Conservation (phyloP, 2,329 filamentous ascomycete genomes). For the Pseudogymnoascus sp. region DNA sequence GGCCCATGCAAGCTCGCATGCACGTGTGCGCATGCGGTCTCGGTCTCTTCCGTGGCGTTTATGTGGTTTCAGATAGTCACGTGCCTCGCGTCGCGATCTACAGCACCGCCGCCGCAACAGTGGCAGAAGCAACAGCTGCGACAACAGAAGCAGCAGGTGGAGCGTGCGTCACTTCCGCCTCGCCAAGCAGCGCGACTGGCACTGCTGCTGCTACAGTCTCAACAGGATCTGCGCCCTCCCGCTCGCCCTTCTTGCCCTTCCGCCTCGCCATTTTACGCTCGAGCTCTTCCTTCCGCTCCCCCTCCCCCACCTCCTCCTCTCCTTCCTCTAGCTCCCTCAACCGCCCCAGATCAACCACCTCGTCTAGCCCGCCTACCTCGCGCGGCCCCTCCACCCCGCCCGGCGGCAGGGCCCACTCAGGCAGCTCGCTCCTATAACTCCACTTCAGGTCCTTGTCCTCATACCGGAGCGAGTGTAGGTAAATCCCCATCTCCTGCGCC, state of each 20-base stretch:
- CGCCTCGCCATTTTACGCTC: not conserved
- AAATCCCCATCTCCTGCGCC: constrained; percentile 81
- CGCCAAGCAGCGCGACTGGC: not conserved
- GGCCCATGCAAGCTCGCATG: not conserved
- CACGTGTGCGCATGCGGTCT: not conserved
- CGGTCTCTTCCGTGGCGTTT: not conserved
- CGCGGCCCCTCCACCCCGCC: constrained; percentile 49
- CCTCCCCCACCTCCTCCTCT: not conserved
- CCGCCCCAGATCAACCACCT: constrained; percentile 47
- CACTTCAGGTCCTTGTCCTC: constrained; percentile 75
- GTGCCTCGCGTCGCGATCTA: not conserved
- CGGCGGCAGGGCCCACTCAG: constrained; percentile 80
- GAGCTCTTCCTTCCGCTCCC: not conserved
- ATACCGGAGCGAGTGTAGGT: constrained; percentile 87
- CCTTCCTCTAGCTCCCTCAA: constrained; percentile 2
- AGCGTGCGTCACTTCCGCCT: not conserved
- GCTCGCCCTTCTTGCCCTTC: not conserved
- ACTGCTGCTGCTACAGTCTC: not conserved
- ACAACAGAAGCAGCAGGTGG: not conserved
- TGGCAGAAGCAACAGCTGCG: not conserved
- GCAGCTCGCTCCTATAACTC: constrained; percentile 80
- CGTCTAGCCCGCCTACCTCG: constrained; percentile 53
- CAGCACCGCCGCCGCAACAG: not conserved
- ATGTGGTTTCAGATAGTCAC: not conserved
- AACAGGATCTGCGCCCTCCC: not conserved